Base-by-base conservation (phyloP, 208 protist genomes). In the Leishmania aethiopica region DNA sequence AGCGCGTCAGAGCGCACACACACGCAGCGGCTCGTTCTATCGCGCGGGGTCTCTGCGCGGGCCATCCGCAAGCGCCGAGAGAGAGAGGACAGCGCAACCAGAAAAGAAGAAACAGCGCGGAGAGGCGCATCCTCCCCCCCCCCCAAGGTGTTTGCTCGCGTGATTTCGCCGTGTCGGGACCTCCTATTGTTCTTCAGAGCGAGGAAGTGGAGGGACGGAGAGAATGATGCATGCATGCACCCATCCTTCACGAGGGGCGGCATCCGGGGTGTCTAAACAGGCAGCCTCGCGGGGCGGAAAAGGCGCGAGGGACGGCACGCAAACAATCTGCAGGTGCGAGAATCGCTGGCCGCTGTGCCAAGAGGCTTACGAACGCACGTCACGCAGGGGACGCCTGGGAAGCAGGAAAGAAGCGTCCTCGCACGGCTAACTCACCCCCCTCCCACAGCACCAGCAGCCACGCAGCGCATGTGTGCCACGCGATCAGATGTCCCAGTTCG, bases 401-500 rank as follows among this genome's bases (percentile, higher is more conserved):
- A 67, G 60, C 60, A 37, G 10, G n/a, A 6, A 13, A 15, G n/a
- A 37, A 67, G 67, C 8, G 37, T 10, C 67, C 67, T 2, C 7
- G 37, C 51, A 19, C 55, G 22, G 5, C 40, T n/a, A 25, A 6
- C 57, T 15, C 55, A n/a, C 75, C 4, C 42, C 47, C 17, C 11
- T 45, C 35, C 17, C 22, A 64, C 35, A 47, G 1, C 57, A 32
- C 37, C 40, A 32, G 32, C 47, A 45, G 5, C 72, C 3, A 35
- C 47, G 32, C 42, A 35, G 22, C 45, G 49, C 1, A 10, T 37
- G 72, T 1, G 51, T 4, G 7, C 28, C 72, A 45, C 32, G 15
- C 7, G 49, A 60, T 66, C 81, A 78, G n/a, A 91, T 84, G 78
- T 90, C 88, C 92, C 90, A 95, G 51, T 75, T 83, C 81, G 87